phyloP scores from a whole-genome alignment of 2,329 filamentous ascomycete genomes.

The Nothophoma quercina region DNA sequence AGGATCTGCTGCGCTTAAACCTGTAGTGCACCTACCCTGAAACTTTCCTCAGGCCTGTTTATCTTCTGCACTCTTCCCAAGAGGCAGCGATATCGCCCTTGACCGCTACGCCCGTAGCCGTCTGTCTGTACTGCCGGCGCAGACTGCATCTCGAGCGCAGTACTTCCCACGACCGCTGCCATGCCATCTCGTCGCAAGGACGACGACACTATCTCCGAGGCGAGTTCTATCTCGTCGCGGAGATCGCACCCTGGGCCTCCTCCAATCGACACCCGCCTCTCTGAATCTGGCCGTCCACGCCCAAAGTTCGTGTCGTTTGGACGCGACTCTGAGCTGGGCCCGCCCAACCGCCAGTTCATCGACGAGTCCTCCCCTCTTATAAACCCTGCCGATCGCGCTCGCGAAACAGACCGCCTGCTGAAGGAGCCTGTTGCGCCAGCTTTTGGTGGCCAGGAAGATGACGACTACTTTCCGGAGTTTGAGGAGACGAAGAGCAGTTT shows the following conservation, averaged over 20 bases:
- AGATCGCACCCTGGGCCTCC: conserved; percentile 19
- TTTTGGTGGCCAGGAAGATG: conserved; percentile 48
- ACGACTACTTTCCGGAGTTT: conserved; percentile 54
- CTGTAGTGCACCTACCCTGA: conserved; percentile 10
- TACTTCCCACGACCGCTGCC: conserved; percentile 20
- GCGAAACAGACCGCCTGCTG: conserved; percentile 42
- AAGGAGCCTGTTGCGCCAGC: conserved; percentile 45
- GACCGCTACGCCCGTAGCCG: not conserved
- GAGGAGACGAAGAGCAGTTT: conserved; percentile 79
- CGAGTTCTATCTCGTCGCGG: conserved; percentile 21
- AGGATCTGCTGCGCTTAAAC: conserved; percentile 10
- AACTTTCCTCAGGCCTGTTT: conserved; percentile 1
- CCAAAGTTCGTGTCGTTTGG: conserved; percentile 50
- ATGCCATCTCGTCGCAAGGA: conserved; percentile 25
- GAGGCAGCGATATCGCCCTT: conserved; percentile 3
- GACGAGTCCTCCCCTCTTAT: conserved; percentile 48
- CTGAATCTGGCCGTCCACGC: conserved; percentile 26
- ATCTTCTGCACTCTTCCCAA: not conserved
- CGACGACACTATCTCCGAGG: conserved; percentile 22
- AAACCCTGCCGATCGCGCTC: conserved; percentile 34
- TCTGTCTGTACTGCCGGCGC: conserved; percentile 26
- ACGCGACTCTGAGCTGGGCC: conserved; percentile 31
- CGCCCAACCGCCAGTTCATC: conserved; percentile 36
- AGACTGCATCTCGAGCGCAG: conserved; percentile 19
- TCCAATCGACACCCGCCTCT: conserved; percentile 25